phyloP scores from a whole-genome alignment of 2,329 filamentous ascomycete genomes.

The Aspergillus glaucus region DNA sequence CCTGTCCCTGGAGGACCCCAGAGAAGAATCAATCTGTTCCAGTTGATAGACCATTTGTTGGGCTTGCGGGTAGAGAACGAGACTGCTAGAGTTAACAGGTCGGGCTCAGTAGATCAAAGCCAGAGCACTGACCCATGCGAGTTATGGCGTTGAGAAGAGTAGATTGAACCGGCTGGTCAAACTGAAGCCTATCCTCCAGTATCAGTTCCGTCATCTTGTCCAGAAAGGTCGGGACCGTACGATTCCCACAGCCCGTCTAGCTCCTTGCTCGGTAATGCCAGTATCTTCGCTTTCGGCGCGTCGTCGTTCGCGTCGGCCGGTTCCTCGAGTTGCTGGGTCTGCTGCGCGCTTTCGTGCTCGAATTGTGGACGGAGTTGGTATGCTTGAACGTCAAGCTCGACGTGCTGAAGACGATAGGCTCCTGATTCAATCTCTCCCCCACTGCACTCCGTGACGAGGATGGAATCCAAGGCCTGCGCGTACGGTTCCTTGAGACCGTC shows the following conservation, averaged over 20 bases:
- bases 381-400: conserved; percentile 38
- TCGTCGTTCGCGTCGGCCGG: conserved; percentile 15
- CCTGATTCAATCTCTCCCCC: conserved; percentile 20
- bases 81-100: conserved; percentile 12
- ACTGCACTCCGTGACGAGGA: conserved; percentile 36
- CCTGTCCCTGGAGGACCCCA: conserved; percentile 94
- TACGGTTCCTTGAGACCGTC: conserved; percentile 19
- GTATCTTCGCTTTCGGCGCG: conserved; percentile 26
- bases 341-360: conserved; percentile 17
- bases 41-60: conserved; percentile 35
- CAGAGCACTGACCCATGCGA: conserved; percentile 28
- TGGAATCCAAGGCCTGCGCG: conserved; percentile 24
- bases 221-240: conserved; percentile 11
- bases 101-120: neutral
- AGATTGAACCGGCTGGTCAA: conserved; percentile 37
- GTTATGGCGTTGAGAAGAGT: conserved; percentile 35
- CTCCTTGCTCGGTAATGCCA: conserved; percentile 32
- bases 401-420: conserved; percentile 24
- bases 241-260: conserved; percentile 42
- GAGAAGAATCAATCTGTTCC: conserved; percentile 61
- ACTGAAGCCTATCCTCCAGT: conserved; percentile 30
- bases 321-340: conserved; percentile 13
- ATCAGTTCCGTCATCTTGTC: neutral
- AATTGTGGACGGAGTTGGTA: conserved; percentile 29
- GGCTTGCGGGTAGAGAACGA: conserved; percentile 28